These are phyloP conservation scores for Ceratocystis variospora DNA, from an alignment of 2,329 filamentous ascomycete genomes.

Conservation along the genomic window DNA sequence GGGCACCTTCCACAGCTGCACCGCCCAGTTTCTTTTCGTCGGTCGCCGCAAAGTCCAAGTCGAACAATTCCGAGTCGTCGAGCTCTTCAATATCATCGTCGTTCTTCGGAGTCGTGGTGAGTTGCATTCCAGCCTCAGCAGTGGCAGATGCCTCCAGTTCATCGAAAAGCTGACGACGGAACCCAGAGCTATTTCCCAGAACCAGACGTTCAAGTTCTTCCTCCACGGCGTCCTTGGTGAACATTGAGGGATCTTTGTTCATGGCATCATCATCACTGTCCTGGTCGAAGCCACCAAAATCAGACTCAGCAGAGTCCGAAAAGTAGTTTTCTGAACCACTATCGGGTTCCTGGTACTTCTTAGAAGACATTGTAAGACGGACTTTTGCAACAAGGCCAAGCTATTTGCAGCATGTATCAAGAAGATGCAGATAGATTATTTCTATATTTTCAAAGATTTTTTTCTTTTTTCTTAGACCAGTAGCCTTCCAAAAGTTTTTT, in stretches of 20 bases:
- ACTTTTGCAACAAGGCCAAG: neutral
- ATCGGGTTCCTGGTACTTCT: slow-evolving; percentile 10
- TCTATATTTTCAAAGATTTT: slow-evolving; percentile 12
- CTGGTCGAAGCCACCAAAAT: slow-evolving; percentile 23
- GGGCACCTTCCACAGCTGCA: slow-evolving; percentile 18
- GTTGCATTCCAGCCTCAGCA: slow-evolving; percentile 25
- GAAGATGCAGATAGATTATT: neutral
- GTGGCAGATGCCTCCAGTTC: slow-evolving; percentile 24
- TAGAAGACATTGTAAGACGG: slow-evolving; percentile 9
- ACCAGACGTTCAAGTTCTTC: slow-evolving; percentile 77
- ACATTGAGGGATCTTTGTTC: slow-evolving; percentile 22
- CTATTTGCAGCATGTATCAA: neutral
- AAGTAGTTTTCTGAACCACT: slow-evolving; percentile 23
- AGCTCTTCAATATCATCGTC: slow-evolving; percentile 41
- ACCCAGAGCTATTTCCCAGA: slow-evolving; percentile 74
- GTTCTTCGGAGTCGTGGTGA: slow-evolving; percentile 32
- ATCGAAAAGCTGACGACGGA: slow-evolving; percentile 56
- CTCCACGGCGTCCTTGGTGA: slow-evolving; percentile 68
- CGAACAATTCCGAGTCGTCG: slow-evolving; percentile 73
- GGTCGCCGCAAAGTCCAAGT: slow-evolving; percentile 48
- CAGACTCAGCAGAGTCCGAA: slow-evolving; percentile 22
- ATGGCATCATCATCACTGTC: slow-evolving; percentile 23
- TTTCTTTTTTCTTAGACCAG: slow-evolving; percentile 13
- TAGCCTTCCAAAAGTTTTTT: slow-evolving; percentile 18
- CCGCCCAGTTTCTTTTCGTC: slow-evolving; percentile 26